A percentile compares a stretch with the other conserved stretches of the same genome.
Evolutionary conservation across 148 eudicot species (phyloP).

Genomic region (Silene conica): DNA sequence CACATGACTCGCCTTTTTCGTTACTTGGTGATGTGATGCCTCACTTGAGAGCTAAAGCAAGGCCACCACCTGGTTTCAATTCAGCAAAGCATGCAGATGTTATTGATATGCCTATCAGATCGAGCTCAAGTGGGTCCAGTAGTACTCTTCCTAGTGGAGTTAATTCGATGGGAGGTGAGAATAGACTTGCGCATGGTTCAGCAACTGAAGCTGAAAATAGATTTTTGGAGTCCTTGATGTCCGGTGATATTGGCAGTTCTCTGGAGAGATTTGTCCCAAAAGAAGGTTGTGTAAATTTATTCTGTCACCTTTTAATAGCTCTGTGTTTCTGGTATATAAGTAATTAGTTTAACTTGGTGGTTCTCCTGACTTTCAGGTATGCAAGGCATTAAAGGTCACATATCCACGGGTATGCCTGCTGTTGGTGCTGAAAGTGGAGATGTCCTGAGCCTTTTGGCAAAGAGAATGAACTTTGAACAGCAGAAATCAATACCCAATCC

Average conservation of each 20-base stretch:
- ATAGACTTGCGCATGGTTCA: constrained; percentile 41
- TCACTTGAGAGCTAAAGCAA: constrained; percentile 76
- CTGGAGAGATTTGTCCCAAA: constrained; percentile 55
- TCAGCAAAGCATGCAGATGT: constrained; percentile 55
- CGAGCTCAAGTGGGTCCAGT: constrained; percentile 43
- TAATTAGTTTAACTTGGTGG: constrained; percentile 11
- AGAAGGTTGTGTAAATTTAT: constrained; percentile 44
- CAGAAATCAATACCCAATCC: constrained; percentile 57
- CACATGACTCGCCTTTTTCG: constrained; percentile 55
- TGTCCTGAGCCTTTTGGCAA: constrained; percentile 52
- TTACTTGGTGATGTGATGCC: constrained; percentile 96
- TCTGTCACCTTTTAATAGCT: constrained; percentile 5
- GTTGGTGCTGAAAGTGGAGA: constrained; percentile 56
- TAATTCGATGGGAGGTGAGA: constrained; percentile 44
- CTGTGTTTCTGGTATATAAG: constrained; percentile 7
- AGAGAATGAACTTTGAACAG: constrained; percentile 59
- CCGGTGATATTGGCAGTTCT: constrained; percentile 39
- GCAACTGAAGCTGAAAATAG: constrained; percentile 68
- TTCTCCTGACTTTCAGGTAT: constrained; percentile 46
- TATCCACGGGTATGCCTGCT: constrained; percentile 39
- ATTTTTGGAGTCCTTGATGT: constrained; percentile 87
- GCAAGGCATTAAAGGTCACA: constrained; percentile 56
- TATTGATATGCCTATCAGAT: constrained; percentile 38
- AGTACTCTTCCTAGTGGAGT: constrained; percentile 40
- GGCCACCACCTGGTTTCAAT: constrained; percentile 89